Evolutionary conservation across 306 rosid genomes (phyloP).

Genomic region (Begonia loranthoides): DNA sequence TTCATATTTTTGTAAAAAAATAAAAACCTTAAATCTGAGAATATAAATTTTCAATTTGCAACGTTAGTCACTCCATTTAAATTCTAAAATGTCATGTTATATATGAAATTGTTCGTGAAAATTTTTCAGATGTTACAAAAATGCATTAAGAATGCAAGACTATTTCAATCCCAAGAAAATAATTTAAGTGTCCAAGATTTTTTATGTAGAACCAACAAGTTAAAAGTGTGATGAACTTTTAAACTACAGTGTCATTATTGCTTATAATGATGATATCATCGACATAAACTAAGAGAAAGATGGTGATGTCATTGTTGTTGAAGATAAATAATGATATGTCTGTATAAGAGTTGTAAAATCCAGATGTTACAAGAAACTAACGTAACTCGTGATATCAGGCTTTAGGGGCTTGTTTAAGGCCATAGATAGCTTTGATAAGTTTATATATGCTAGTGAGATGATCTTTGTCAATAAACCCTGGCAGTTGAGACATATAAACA

Average conservation of each 20-base stretch:
- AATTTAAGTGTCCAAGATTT: background rate
- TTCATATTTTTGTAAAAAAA: no score
- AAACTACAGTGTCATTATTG: background rate
- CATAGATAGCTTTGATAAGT: background rate
- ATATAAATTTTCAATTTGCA: no score
- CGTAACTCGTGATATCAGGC: background rate
- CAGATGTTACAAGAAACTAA: background rate
- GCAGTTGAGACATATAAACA: background rate
- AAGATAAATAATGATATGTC: background rate
- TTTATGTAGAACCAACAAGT: background rate
- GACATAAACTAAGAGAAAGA: background rate
- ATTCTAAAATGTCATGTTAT: no score
- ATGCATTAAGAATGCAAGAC: background rate
- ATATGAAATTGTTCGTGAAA: no score
- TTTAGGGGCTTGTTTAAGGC: background rate
- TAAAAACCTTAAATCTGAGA: no score
- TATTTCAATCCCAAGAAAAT: background rate
- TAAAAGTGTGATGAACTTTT: background rate
- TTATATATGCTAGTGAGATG: background rate
- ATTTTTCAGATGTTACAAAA: background rate
- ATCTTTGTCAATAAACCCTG: background rate
- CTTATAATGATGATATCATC: slow-evolving; percentile 1
- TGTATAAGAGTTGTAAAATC: background rate
- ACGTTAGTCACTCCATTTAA: no score
- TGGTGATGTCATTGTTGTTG: background rate